A percentile compares a stretch with the other conserved stretches of the same genome.
Conservation (phyloP, 2,329 filamentous ascomycete genomes). For the Rhytidhysteron rufulum region DNA sequence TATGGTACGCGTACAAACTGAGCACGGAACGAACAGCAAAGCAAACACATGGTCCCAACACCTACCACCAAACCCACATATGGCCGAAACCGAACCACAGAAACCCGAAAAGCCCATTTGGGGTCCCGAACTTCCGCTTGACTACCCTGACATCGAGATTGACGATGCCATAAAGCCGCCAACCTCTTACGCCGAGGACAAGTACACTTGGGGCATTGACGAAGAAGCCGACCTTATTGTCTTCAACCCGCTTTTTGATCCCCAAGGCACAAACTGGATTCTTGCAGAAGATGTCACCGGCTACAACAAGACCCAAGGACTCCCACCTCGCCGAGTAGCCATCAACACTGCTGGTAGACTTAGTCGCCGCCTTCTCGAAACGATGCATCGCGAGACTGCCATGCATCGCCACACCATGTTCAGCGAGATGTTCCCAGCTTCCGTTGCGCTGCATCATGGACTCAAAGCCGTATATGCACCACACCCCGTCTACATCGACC, state of each 20-base stretch:
- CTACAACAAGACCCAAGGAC: slow-evolving; percentile 53
- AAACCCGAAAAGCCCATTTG: slow-evolving; percentile 46
- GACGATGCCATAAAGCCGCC: slow-evolving; percentile 53
- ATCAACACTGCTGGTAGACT: slow-evolving; percentile 70
- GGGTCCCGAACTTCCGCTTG: slow-evolving; percentile 42
- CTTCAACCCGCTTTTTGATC: slow-evolving; percentile 73
- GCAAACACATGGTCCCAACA: slow-evolving; percentile 42
- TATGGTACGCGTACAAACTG: slow-evolving; percentile 60
- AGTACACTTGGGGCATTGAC: slow-evolving; percentile 62
- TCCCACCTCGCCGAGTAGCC: slow-evolving; percentile 64
- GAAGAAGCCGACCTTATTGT: slow-evolving; percentile 74
- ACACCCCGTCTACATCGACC: slow-evolving; percentile 56
- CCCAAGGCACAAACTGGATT: slow-evolving; percentile 68
- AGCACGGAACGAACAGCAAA: slow-evolving; percentile 47
- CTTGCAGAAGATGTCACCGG: slow-evolving; percentile 68
- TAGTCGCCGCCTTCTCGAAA: slow-evolving; percentile 60
- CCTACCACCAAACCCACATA: slow-evolving; percentile 39
- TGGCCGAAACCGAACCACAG: slow-evolving; percentile 35
- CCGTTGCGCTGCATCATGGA: slow-evolving; percentile 68
- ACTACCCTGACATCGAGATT: slow-evolving; percentile 49
- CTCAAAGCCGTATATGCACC: slow-evolving; percentile 70
- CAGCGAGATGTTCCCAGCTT: slow-evolving; percentile 73
- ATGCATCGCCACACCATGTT: slow-evolving; percentile 68
- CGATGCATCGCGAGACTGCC: slow-evolving; percentile 74
- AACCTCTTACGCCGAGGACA: slow-evolving; percentile 51